Evolutionary conservation across 2,329 filamentous ascomycete species (phyloP).

Genomic region (Beauveria scarabaeidicola): DNA sequence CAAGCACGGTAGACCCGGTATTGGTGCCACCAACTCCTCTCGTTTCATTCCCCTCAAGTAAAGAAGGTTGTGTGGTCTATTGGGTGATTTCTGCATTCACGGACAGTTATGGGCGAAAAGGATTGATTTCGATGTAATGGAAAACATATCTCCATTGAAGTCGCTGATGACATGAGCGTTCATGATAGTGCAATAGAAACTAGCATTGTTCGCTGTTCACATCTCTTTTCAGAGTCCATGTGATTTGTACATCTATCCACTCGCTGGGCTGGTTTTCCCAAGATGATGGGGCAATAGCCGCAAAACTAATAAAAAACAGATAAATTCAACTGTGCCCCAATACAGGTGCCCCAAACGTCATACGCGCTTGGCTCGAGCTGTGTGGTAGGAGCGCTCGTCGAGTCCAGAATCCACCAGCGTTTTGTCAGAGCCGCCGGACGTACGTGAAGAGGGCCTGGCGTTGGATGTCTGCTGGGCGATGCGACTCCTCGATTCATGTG

Average conservation of each 20-base stretch:
- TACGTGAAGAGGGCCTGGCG: too few relatives aligned
- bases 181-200: slow-evolving; percentile 35
- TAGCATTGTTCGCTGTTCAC: slow-evolving; percentile 27
- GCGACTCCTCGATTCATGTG: background rate
- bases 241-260: background rate
- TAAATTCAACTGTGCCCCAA: slow-evolving; percentile 9
- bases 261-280: background rate
- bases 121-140: slow-evolving; percentile 45
- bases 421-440: too few relatives aligned
- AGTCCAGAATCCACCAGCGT: background rate
- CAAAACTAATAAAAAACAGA: slow-evolving; percentile 14
- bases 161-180: slow-evolving; percentile 37
- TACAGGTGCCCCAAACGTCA: background rate
- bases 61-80: slow-evolving; percentile 46
- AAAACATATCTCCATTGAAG: slow-evolving; percentile 33
- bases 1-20: slow-evolving; percentile 99
- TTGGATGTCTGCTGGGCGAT: background rate
- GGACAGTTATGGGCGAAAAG: slow-evolving; percentile 49
- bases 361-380: background rate
- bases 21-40: slow-evolving; percentile 99
- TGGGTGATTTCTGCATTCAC: slow-evolving; percentile 49
- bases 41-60: slow-evolving; percentile 99
- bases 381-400: background rate
- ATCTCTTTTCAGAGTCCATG: background rate
- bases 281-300: slow-evolving; percentile 8